phyloP scores from a whole-genome alignment of 768 basidiomycete genomes.

The Phylloporus sp. region DNA sequence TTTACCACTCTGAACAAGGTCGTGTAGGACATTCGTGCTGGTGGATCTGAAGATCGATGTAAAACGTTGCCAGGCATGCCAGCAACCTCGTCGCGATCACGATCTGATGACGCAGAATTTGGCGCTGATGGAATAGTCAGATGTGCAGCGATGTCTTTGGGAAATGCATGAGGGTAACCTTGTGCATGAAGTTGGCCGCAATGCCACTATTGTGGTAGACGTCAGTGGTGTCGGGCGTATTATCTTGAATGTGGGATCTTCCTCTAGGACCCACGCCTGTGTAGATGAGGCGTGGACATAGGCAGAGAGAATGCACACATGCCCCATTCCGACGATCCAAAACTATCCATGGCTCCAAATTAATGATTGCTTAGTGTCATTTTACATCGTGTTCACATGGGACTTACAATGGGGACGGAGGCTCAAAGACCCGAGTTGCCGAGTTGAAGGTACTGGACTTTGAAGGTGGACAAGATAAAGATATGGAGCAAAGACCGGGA shows the following conservation, averaged over 20 bases:
- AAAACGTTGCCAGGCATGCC: slow-evolving; percentile 30
- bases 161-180: too few relatives aligned
- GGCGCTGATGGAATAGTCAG: too few relatives aligned
- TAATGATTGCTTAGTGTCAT: slow-evolving; percentile 7
- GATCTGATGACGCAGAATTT: slow-evolving; percentile 26
- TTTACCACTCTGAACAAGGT: slow-evolving; percentile 41
- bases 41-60: slow-evolving; percentile 42
- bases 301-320: slow-evolving; percentile 12
- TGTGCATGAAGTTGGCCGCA: slow-evolving; percentile 34
- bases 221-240: slow-evolving; percentile 38
- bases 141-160: too few relatives aligned
- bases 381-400: background rate
- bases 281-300: background rate
- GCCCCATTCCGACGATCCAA: slow-evolving; percentile 26
- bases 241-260: slow-evolving; percentile 28
- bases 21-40: slow-evolving; percentile 43
- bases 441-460: slow-evolving; percentile 30
- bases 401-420: slow-evolving; percentile 32
- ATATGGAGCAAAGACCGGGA: background rate
- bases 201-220: slow-evolving; percentile 34
- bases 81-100: slow-evolving; percentile 32
- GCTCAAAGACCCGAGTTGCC: too few relatives aligned
- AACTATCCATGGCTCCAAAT: slow-evolving; percentile 28
- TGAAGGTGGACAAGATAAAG: slow-evolving; percentile 8
- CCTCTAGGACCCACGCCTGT: slow-evolving; percentile 26